Base-by-base conservation (phyloP, 2,329 filamentous ascomycete species). In the Dothistroma septosporum region DNA sequence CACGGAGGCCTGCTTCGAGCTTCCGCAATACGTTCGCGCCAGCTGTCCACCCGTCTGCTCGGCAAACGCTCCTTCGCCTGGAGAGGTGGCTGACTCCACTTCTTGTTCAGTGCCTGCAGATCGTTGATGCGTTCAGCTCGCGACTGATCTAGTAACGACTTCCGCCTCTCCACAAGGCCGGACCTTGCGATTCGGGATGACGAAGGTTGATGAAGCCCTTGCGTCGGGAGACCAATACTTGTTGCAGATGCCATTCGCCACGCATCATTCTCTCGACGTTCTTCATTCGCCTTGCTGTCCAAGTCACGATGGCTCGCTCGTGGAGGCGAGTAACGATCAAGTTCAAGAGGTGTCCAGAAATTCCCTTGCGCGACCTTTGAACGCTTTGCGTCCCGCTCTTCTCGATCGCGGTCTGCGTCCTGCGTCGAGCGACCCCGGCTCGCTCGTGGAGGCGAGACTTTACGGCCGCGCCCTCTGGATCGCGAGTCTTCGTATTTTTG, bases 321-420 rank as follows among this genome's bases (percentile, higher is more conserved):
- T 24, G 44, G 53, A 5, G 44, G 48, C 12, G 55, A 60, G 54
- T 60, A 50, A 24, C 57, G 61, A 16, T 58, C 41, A 41, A 49
- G 19, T 9, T 54, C 53, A 11, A 48, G 14, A 10, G 61, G 32
- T 19, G 61, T 57, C 48, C 54, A 60, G 37, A 31, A 55, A 21
- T 57, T 49, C n/a, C 57, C 54, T 24, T 21, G 22, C 3, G n/a
- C 19, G 19, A 24, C n/a, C 28, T 55, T 57, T 21, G 41, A 44
- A 11, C 61, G 58, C 47, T 63, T 63, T 48, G 58, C 9, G 16
- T 6, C 32, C 14, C 35, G n/a, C 11, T 6, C 46, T 5, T 50
- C 55, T 11, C 19, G 14, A 7, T 53, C 59, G 21, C 35, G 10
- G 8, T 46, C 10, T 21, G 41, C 28, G 16, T 55, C 22, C 24